Conservation (phyloP, 108 stramenopile species). For the Craspedostauros australis region DNA sequence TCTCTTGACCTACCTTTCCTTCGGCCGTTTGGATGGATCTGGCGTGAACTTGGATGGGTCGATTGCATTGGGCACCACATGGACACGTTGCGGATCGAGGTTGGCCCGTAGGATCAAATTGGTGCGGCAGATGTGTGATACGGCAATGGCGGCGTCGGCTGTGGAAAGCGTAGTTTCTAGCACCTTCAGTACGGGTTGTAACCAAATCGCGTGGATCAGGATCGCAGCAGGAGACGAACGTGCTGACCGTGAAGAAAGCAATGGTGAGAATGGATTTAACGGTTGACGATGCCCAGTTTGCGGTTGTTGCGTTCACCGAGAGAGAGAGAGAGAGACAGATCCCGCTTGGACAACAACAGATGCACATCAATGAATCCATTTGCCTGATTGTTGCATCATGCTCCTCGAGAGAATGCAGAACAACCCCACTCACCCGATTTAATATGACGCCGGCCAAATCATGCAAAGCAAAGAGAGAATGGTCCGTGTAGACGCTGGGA, state of each 20-base stretch:
- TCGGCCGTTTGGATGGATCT: slow-evolving; percentile 40
- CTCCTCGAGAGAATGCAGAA: background rate
- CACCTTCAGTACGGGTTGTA: slow-evolving; percentile 34
- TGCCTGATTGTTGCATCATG: no score
- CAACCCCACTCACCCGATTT: slow-evolving; percentile 57
- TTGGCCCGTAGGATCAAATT: slow-evolving; percentile 86
- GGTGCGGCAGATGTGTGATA: slow-evolving; percentile 93
- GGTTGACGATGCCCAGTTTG: background rate
- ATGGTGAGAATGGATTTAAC: background rate
- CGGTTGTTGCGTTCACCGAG: background rate
- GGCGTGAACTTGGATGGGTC: slow-evolving; percentile 91
- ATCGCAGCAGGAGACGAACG: background rate
- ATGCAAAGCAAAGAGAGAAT: slow-evolving; percentile 94
- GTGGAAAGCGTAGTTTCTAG: slow-evolving; percentile 86
- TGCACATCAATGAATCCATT: no score
- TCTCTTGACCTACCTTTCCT: slow-evolving; percentile 14
- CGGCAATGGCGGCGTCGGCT: slow-evolving; percentile 91
- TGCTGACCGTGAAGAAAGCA: background rate
- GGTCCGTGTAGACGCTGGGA: slow-evolving; percentile 91
- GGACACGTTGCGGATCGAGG: slow-evolving; percentile 55
- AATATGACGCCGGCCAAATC: slow-evolving; percentile 85
- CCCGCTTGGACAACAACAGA: no score
- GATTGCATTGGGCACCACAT: slow-evolving; percentile 96
- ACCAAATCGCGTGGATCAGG: background rate
- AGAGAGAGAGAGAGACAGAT: no score